Evolutionary conservation across 1,284 basidiomycete species (phyloP).

Genomic region (Pterula multifida): DNA sequence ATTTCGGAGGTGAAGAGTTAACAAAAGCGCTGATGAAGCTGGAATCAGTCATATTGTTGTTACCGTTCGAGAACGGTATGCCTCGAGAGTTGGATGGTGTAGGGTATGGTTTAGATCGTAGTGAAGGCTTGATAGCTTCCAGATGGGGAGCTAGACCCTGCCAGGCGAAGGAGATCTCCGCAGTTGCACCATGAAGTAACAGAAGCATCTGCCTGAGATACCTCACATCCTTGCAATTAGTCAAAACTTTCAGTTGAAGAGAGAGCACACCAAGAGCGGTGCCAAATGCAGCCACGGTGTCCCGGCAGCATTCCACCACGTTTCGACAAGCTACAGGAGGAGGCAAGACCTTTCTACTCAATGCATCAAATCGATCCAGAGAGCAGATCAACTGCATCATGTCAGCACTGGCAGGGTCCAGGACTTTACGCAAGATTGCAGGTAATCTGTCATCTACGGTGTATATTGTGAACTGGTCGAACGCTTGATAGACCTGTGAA

Average conservation of each 20-base stretch:
- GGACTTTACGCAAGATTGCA: slow-evolving; percentile 69
- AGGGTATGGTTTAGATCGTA: slow-evolving; percentile 29
- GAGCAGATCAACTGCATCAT: slow-evolving; percentile 81
- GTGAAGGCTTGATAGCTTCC: slow-evolving; percentile 55
- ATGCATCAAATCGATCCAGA: slow-evolving; percentile 86
- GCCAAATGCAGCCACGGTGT: slow-evolving; percentile 77
- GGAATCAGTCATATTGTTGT: not conserved
- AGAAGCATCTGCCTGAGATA: slow-evolving; percentile 84
- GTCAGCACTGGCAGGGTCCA: slow-evolving; percentile 76
- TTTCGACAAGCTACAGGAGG: slow-evolving; percentile 67
- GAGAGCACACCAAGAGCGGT: slow-evolving; percentile 80
- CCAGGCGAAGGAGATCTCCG: slow-evolving; percentile 86
- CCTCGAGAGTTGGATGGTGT: slow-evolving; percentile 12
- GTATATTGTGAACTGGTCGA: slow-evolving; percentile 83
- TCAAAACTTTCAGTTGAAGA: slow-evolving; percentile 71
- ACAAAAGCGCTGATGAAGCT: slow-evolving; percentile 10
- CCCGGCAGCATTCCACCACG: slow-evolving; percentile 77
- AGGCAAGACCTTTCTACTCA: slow-evolving; percentile 58
- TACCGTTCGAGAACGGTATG: not conserved
- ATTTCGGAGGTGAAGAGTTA: slow-evolving; percentile 12
- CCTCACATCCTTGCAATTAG: slow-evolving; percentile 70
- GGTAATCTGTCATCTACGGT: slow-evolving; percentile 82
- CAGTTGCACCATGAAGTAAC: slow-evolving; percentile 83
- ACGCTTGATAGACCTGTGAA: slow-evolving; percentile 83
- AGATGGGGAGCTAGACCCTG: slow-evolving; percentile 65